Percentiles rank a stretch among this genome's conserved stretches.
phyloP scores from a whole-genome alignment of 148 eudicot genomes.

The Cornus suecica region DNA sequence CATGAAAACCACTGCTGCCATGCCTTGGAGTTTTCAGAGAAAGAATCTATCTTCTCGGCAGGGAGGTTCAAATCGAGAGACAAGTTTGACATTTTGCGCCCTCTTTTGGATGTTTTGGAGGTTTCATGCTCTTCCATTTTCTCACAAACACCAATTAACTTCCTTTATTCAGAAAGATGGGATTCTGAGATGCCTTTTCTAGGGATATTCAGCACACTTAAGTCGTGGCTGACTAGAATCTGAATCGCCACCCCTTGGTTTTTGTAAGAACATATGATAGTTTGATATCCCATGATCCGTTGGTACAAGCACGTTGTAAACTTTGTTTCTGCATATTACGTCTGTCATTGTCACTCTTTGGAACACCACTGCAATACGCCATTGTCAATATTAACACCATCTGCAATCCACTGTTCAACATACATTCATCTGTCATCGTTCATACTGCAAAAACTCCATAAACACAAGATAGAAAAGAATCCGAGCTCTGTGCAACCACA shows the following conservation, averaged over 20 bases:
- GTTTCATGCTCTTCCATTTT: conserved; percentile 6
- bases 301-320: no score
- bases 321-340: no score
- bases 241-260: conserved; percentile 48
- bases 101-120: conserved; percentile 36
- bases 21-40: conserved; percentile 17
- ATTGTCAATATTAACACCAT: no score
- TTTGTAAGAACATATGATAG: no score
- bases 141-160: conserved; percentile 34
- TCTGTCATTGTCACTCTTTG: no score
- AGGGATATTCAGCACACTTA: conserved; percentile 2
- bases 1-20: conserved; percentile 58
- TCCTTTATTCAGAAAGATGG: conserved; percentile 52
- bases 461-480: no score
- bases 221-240: conserved; percentile 25
- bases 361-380: no score
- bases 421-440: no score
- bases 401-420: no score
- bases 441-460: no score
- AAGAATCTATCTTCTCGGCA: conserved; percentile 45
- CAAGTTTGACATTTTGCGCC: conserved; percentile 32
- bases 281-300: no score
- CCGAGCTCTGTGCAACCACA: no score
- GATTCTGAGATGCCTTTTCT: conserved; percentile 16
- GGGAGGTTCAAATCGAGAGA: conserved; percentile 73